Base-by-base conservation (phyloP, 371 early-diverging fungal genomes). In the Mucor sp. region DNA sequence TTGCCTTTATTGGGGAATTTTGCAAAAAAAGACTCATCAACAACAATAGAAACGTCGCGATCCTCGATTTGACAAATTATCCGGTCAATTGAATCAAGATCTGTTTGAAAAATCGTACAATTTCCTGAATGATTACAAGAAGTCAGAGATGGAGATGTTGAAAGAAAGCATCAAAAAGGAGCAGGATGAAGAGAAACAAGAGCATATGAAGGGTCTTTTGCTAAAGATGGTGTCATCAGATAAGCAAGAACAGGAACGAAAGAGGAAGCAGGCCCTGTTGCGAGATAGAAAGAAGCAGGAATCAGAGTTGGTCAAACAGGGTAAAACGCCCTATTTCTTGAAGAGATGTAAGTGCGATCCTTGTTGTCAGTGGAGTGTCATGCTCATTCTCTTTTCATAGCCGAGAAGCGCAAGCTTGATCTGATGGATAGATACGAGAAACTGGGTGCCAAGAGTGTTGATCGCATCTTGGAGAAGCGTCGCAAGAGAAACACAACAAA, bases 311-410 rank as follows among this genome's bases (percentile, higher is more conserved):
- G 89, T 94, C 39, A 80, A 90, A 72, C 79, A 91, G 72, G 97
- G 97, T 62, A 95, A 96, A 81, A 91, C 85, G 70, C 95, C 97
- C 21, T 96, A 88, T 78, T 95, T 89, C 87, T 81, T 96, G 65
- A 95, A 95, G 79, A 86, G 89, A 73, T 82, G 94, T 91, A 88
- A 85, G 80, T 44, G 21, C 23, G 25, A 39, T 30, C 15, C 19
- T 62, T 14, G 11, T 48, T 21, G 48, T 50, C 21, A 33, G 17
- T 32, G 8, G 23, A 14, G 27, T 53, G 19, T 1, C 23, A 27
- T 27, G 19, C 17, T 48, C 19, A 48, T 48, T 14, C 21, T 21
- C 2, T 15, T 43, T 53, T 57, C 59, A 32, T 72, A 93, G 92
- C 90, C 69, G 92, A 93, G 53, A 80, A 93, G 65, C 93, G 93